Base-by-base conservation (phyloP, 1,139 yeast genomes). In the Arxiozyma bovina region DNA sequence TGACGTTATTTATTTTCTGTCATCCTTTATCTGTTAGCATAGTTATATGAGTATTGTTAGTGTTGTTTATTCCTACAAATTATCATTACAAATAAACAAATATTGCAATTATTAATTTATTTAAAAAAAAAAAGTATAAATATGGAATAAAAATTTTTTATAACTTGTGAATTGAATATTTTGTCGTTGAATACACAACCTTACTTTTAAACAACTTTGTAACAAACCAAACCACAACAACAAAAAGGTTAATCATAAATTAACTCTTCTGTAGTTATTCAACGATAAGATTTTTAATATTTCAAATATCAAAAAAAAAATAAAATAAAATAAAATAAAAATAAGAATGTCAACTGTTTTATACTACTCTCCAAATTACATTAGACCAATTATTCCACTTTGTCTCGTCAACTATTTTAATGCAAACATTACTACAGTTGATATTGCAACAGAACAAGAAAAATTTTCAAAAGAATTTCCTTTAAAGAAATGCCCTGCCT, bases 371-470 rank as follows among this genome's bases (percentile, higher is more conserved):
- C 74, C 72, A 61, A 70, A 69, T 11, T 74, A 71, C 66, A 73
- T 78, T 61, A 74, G 81, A 71, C 65, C 75, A 47, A 63, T 79
- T 62, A 69, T 83, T 49, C 80, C 85, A 53, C 73, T 73, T 61
- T 83, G 83, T 59, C 73, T 89, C 59, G 77, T 86, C 75, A 80
- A 86, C 74, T 74, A 78, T 74, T 81, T 78, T 74, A 79, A 80
- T 62, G 77, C 90, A 20, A 95, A 88, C 63, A 74, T 87, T 70
- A 75, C 77, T 63, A 65, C 83, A 57, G 72, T 73, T 57, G 75
- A 73, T 57, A 73, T 73, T 59, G 70, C 71, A 55, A 67, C 63
- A 53, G 72, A 65, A 44, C 79, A 74, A 58, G 73, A 73, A 56
- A 73, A 66, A 45, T 83, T 71, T 71, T 63, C 66, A 52, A 70